These are phyloP conservation scores for Eucalyptus curtisii DNA, from an alignment of 345 rosid genomes.

Conservation along the genomic window DNA sequence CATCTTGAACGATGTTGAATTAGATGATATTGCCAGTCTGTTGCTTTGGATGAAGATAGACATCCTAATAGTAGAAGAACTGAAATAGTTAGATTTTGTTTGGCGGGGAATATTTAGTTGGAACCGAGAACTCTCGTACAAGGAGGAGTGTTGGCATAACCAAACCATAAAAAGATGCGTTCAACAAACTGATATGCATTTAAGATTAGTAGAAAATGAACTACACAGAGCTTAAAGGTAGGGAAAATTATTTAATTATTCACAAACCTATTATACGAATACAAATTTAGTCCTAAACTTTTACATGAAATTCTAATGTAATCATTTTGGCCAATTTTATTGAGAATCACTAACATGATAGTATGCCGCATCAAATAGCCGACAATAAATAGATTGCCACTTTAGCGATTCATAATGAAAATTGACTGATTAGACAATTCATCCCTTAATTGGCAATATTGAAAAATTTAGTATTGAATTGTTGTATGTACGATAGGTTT, in stretches of 20 bases:
- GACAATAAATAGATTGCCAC: not conserved
- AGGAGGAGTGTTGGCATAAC: not conserved
- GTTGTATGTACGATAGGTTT: not conserved
- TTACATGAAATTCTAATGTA: accelerated
- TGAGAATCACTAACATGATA: not conserved
- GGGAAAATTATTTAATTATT: no score
- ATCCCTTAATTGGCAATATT: not conserved
- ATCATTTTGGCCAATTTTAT: not conserved
- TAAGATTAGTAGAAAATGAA: not conserved
- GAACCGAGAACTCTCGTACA: not conserved
- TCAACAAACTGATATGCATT: not conserved
- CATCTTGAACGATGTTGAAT: not conserved
- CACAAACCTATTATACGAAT: accelerated
- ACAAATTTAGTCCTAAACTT: accelerated
- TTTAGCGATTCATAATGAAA: accelerated
- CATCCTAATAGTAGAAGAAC: not conserved
- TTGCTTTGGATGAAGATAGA: not conserved
- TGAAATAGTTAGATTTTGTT: not conserved
- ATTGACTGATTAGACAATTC: not conserved
- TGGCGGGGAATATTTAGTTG: not conserved
- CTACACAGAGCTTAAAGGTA: not conserved
- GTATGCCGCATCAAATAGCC: accelerated
- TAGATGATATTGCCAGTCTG: not conserved
- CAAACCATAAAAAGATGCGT: not conserved
- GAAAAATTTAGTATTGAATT: not conserved